Evolutionary conservation across 768 basidiomycete species (phyloP), one percentile per base, ranked within the genome.

Genomic region (Pleurotus pulmonarius): DNA sequence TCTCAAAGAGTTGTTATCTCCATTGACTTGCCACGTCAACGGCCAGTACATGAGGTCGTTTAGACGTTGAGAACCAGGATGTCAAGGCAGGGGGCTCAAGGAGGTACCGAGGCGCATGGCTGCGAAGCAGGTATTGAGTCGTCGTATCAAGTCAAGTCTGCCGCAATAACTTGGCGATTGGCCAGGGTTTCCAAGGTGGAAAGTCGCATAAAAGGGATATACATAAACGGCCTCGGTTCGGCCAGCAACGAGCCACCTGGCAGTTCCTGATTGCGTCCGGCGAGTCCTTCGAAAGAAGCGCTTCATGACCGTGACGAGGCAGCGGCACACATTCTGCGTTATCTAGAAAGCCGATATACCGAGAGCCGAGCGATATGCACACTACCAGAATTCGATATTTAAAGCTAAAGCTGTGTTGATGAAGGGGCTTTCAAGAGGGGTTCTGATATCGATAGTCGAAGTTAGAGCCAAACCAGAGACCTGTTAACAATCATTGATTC

Each of bases 11-110:
- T 53, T 38, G 18, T 26, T 53, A 53, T 41, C 51, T 53, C 51
- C 51, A 40, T 53, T 41, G 51, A 53, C 24, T 53, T 39, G 51
- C 51, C 51, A 53, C 51, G 51, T 53, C 37, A 24, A 53, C 16
- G 3, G 38, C 8, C 20, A 22, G 39, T 34, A 39, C 51, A 53
- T 53, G 51, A 53, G 51, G 39, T 39, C 51, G 41, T 16, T 41
- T 41, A 22, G 39, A 53, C 51, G 51, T 53, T 37, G 39, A 18
- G 49, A 29, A 9, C 34, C 20, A 37, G 29, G 29, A 37, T 37
- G 26, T 29, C 13, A 51, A 16, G 49, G 49, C 8, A 44, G 38
- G 49, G 9, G n/a, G 25, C 22, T 16, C 34, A 38, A 13, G 37
- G 49, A 34, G 16, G 22, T 29, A 34, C 34, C 29, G 29, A 8